Evolutionary conservation across 192 early-diverging fungal species (phyloP).

Genomic region (Backusella mclennaniae): DNA sequence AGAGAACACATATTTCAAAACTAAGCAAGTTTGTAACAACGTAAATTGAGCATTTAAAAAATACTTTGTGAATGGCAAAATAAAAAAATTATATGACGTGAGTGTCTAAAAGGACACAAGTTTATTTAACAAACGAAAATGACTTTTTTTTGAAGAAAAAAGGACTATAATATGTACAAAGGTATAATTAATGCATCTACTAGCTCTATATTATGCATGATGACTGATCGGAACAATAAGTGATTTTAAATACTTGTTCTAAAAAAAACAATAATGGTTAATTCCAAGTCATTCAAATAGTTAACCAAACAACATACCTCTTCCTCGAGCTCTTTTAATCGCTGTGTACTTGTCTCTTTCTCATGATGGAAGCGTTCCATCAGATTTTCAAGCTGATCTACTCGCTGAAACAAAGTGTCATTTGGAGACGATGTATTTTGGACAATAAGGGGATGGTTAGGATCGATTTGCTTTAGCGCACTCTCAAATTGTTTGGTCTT

Average conservation of each 20-base stretch:
- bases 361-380: conserved; percentile 24
- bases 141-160: not conserved
- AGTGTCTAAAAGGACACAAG: not conserved
- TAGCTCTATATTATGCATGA: not conserved
- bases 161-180: not conserved
- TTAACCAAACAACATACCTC: conserved; percentile 17
- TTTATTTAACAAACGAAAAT: not conserved
- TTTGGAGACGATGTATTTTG: not conserved
- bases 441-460: conserved; percentile 1
- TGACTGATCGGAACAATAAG: not conserved
- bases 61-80: not conserved
- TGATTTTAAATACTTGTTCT: conserved; percentile 9
- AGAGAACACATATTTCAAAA: no score
- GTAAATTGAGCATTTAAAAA: not conserved
- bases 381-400: conserved; percentile 28
- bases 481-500: conserved; percentile 33
- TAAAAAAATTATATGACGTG: not conserved
- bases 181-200: not conserved
- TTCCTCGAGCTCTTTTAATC: conserved; percentile 30
- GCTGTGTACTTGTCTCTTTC: conserved; percentile 20
- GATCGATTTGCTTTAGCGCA: conserved; percentile 21
- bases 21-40: no score
- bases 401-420: conserved; percentile 20
- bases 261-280: not conserved
- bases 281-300: not conserved